Evolutionary conservation across 2,329 filamentous ascomycete species (phyloP).

Genomic region (Sarocladium brachiariae): DNA sequence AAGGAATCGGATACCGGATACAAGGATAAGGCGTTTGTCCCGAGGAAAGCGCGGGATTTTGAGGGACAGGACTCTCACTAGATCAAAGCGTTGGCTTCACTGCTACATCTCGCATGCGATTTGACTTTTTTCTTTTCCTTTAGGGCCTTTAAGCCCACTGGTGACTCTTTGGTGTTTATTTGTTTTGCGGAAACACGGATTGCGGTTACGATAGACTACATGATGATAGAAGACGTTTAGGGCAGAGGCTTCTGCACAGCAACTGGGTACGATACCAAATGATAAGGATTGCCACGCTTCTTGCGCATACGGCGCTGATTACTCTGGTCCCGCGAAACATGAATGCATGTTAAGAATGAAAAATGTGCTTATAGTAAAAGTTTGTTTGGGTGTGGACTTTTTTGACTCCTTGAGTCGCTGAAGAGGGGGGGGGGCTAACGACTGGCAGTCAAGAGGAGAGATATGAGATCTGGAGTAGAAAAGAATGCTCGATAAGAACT

Average conservation of each 20-base stretch:
- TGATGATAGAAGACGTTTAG: background rate
- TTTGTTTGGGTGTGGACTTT: no score
- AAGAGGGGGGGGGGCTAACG: no score
- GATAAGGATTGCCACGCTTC: background rate
- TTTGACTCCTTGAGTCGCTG: no score
- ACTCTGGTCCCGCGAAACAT: no score
- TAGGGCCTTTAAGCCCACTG: background rate
- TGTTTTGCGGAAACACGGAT: background rate
- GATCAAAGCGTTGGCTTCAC: constrained; percentile 1
- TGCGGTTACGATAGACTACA: background rate
- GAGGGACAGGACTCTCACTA: constrained; percentile 5
- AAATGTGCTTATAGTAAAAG: no score
- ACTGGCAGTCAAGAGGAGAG: background rate
- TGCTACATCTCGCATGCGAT: background rate
- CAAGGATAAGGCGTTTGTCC: constrained; percentile 3
- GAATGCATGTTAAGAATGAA: no score
- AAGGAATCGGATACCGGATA: background rate
- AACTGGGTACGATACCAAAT: background rate
- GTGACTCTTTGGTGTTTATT: background rate
- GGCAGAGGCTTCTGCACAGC: constrained; percentile 4
- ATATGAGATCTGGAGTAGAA: background rate
- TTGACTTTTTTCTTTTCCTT: background rate
- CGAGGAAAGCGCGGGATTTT: background rate
- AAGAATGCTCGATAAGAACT: constrained; percentile 3
- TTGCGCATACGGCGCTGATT: background rate